Evolutionary conservation across 169 alveolate genomes (phyloP).

Genomic region (Eimeria acervulina): DNA sequence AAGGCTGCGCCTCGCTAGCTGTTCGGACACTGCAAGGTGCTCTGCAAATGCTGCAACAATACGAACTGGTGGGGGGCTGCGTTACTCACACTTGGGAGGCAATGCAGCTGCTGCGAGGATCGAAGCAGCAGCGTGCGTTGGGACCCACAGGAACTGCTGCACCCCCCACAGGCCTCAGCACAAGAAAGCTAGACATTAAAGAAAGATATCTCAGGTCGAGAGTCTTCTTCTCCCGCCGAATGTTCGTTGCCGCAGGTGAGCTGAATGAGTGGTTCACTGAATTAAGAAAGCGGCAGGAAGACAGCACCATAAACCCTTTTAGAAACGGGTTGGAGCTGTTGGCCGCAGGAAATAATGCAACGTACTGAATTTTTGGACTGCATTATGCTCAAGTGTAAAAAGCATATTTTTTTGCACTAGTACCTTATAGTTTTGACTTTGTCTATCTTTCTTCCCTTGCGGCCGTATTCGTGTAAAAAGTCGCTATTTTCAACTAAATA

Average conservation of each 20-base stretch:
- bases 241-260: constrained; percentile 74
- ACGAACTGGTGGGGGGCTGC: constrained; percentile 49
- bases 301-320: background rate
- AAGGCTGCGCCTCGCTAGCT: constrained; percentile 53
- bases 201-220: constrained; percentile 64
- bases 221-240: constrained; percentile 53
- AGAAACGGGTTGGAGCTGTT: background rate
- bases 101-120: constrained; percentile 49
- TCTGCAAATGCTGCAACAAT: constrained; percentile 32
- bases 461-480: too few species aligned
- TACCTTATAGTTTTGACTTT: background rate
- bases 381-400: background rate
- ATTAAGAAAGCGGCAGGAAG: background rate
- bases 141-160: constrained; percentile 37
- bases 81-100: constrained; percentile 57
- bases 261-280: background rate
- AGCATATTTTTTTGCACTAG: background rate
- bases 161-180: constrained; percentile 28
- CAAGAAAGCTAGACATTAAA: constrained; percentile 18
- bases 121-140: constrained; percentile 19
- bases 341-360: background rate
- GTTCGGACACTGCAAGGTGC: constrained; percentile 41
- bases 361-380: background rate
- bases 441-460: too few species aligned
- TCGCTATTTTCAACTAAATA: too few species aligned